These are phyloP conservation scores for Botryotinia globosa DNA, from an alignment of 2,329 filamentous ascomycete genomes.

Conservation along the genomic window DNA sequence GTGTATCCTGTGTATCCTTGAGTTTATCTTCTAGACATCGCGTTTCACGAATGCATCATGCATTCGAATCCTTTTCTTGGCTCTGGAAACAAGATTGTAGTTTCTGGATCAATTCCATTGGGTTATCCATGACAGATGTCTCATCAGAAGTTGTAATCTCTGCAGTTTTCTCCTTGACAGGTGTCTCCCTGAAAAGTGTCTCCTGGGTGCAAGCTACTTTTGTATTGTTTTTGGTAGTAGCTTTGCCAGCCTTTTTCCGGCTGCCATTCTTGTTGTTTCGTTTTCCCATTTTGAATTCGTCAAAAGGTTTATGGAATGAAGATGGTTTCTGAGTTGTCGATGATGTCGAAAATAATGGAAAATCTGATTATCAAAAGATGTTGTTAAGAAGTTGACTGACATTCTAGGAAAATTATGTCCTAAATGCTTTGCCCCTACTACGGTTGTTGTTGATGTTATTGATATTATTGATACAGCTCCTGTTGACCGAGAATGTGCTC, in stretches of 20 bases:
- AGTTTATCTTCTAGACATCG: neutral
- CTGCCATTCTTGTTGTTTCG: neutral
- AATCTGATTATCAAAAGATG: neutral
- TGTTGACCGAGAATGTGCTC: neutral
- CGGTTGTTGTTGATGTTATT: neutral
- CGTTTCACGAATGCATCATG: neutral
- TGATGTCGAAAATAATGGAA: neutral
- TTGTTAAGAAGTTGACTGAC: neutral
- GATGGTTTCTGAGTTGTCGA: neutral
- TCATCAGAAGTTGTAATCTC: neutral
- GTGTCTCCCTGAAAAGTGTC: neutral
- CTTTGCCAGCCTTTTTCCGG: neutral
- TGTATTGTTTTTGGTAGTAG: neutral
- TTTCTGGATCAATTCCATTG: neutral
- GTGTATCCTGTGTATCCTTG: neutral
- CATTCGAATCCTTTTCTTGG: neutral
- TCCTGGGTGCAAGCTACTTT: neutral
- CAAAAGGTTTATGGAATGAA: neutral
- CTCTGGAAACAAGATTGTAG: neutral
- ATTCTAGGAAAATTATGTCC: neutral
- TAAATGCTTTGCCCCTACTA: neutral
- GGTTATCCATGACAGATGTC: neutral
- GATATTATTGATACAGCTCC: neutral
- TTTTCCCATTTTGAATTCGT: neutral
- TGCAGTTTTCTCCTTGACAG: neutral